Evolutionary conservation across 495 filamentous ascomycete species (phyloP).

Genomic region (Tuber aestivum): DNA sequence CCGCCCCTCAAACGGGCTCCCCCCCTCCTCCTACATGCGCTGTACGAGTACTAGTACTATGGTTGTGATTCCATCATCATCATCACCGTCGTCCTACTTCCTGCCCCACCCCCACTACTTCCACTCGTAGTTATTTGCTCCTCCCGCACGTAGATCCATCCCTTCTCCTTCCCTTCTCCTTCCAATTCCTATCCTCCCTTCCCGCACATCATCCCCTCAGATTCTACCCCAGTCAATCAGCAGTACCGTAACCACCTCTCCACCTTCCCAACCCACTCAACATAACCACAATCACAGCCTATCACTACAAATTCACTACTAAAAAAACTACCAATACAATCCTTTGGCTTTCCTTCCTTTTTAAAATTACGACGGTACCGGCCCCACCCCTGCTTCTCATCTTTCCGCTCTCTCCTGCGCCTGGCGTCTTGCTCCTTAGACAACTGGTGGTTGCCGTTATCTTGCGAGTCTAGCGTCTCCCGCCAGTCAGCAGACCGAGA

Average conservation of each 20-base stretch:
- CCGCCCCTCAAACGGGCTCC: constrained; percentile 25
- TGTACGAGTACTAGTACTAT: too few relatives aligned
- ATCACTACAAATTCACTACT: constrained; percentile 14
- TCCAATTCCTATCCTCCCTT: constrained; percentile 19
- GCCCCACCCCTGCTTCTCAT: background rate
- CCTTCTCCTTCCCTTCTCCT: constrained; percentile 10
- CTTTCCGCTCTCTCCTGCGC: constrained; percentile 19
- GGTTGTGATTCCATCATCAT: constrained; percentile 34
- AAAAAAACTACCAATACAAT: constrained; percentile 8
- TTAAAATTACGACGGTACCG: constrained; percentile 13
- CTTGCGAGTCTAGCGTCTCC: constrained; percentile 28
- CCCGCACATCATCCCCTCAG: constrained; percentile 4
- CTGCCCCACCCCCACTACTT: constrained; percentile 28
- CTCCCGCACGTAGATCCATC: constrained; percentile 18
- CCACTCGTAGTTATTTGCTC: constrained; percentile 7
- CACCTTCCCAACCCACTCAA: background rate
- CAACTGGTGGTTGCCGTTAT: constrained; percentile 29
- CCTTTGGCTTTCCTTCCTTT: constrained; percentile 17
- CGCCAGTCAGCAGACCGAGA: constrained; percentile 27
- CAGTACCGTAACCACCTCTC: background rate
- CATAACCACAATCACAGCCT: constrained; percentile 16
- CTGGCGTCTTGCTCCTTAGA: constrained; percentile 9
- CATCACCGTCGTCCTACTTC: constrained; percentile 23
- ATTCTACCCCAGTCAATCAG: background rate
- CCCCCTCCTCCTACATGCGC: constrained; percentile 29